Conservation (phyloP, 2,329 filamentous ascomycete genomes). For the Colletotrichum sp. region DNA sequence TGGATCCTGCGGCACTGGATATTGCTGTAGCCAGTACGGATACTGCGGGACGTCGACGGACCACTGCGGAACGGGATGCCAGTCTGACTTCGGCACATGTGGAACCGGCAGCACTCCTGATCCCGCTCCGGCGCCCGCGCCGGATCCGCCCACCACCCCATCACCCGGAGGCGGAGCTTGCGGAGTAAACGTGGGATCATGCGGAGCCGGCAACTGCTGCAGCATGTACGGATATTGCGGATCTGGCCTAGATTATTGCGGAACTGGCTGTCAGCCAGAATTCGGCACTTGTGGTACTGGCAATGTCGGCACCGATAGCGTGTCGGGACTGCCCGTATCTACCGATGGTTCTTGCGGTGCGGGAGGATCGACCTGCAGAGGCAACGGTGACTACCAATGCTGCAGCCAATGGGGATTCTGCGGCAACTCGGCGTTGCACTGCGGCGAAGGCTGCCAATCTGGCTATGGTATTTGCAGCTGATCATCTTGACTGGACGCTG, state of each 20-base stretch:
- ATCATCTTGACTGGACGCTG: background rate
- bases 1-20: background rate
- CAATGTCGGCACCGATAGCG: background rate
- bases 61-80: constrained; percentile 23
- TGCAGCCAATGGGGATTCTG: constrained; percentile 25
- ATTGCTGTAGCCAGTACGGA: constrained; percentile 23
- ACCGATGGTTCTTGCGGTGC: constrained; percentile 18
- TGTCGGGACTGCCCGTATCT: constrained; percentile 4
- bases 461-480: constrained; percentile 22
- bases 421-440: constrained; percentile 14
- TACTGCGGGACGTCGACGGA: constrained; percentile 20
- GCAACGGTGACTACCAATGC: constrained; percentile 21
- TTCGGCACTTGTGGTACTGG: constrained; percentile 20
- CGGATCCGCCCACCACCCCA: background rate
- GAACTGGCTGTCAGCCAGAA: constrained; percentile 11
- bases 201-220: constrained; percentile 20
- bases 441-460: constrained; percentile 21
- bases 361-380: constrained; percentile 10
- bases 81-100: constrained; percentile 22
- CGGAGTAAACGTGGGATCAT: background rate
- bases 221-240: constrained; percentile 24
- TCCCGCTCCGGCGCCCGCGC: background rate
- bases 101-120: background rate
- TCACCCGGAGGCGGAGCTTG: background rate
- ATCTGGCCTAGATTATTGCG: constrained; percentile 15